Evolutionary conservation across 495 filamentous ascomycete genomes (phyloP).

Genomic region (Aspergillus homomorphus): DNA sequence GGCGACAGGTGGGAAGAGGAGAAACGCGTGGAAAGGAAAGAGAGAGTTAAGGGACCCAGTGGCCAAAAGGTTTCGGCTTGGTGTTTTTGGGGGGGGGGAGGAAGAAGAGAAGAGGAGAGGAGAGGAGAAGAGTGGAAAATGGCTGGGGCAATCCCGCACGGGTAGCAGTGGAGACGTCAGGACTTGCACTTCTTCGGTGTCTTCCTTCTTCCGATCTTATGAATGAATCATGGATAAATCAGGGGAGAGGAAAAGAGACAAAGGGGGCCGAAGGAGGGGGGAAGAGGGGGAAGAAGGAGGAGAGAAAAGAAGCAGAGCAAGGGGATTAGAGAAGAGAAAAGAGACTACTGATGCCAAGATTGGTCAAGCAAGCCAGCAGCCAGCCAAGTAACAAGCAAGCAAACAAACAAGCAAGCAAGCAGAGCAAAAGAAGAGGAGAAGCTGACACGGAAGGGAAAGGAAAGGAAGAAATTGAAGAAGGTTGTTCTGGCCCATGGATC

Average conservation of each 20-base stretch:
- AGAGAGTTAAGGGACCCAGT: neutral
- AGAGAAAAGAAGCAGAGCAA: neutral
- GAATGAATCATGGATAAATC: neutral
- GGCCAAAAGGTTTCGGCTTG: neutral
- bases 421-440: neutral
- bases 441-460: too few species aligned
- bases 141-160: neutral
- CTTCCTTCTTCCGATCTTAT: neutral
- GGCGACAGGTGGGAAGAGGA: conserved; percentile 4
- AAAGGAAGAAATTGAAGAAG: too few species aligned
- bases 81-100: neutral
- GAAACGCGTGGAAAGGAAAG: neutral
- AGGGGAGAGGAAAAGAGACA: neutral
- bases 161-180: neutral
- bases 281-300: neutral
- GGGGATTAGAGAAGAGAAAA: neutral
- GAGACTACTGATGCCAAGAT: neutral
- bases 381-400: neutral
- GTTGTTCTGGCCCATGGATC: neutral
- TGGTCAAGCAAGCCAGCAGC: neutral
- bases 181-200: neutral
- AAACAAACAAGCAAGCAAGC: neutral
- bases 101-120: neutral
- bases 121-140: neutral
- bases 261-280: neutral